Evolutionary conservation across 2,329 filamentous ascomycete species (phyloP), one percentile per base, ranked within the genome.

Genomic region (Monosporascus sp.): DNA sequence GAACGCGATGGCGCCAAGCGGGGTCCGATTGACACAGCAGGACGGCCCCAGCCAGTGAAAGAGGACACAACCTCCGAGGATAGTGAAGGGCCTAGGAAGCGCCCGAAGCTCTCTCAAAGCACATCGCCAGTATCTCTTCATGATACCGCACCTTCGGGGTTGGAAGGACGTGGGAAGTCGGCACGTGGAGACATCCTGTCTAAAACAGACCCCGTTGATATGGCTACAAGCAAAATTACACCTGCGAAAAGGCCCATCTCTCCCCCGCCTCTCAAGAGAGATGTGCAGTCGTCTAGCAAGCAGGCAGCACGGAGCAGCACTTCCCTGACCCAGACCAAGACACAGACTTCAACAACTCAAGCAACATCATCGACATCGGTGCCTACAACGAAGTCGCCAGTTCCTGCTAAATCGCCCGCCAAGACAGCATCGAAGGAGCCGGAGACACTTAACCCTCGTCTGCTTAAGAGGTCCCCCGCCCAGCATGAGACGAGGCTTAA

Each of bases 361-460:
- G 38, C 17, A 26, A 38, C 27, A 9, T 16, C 41, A 43, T 34
- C 47, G 4, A 27, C 53, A 3, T 38, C 46, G 20, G 34, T 41
- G 38, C 49, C 51, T 41, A 49, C 52, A 47, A 44, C 48, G 17
- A 50, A 50, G 45, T 14, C 48, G 27, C 40, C 31, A 24, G 51
- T 52, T 43, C 40, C 43, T 3, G 27, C 54, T 4, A 55, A 54
- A 27, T 27, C 56, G 49, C 22, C 46, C 14, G 7, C 55, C 20
- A 60, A 60, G 37, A 40, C 57, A 49, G 41, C 55, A 5, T 49
- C 61, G 19, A 69, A 69, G 46, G 72, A 72, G 52, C 56, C 69
- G 16, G 84, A 88, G 69, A 69, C 75, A 19, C 76, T 92, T 37
- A 88, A 88, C 59, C 88, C 88, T 48, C 82, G 87, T 7, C 76